phyloP scores from a whole-genome alignment of 805 yeast genomes.

The Candida patagonica region DNA sequence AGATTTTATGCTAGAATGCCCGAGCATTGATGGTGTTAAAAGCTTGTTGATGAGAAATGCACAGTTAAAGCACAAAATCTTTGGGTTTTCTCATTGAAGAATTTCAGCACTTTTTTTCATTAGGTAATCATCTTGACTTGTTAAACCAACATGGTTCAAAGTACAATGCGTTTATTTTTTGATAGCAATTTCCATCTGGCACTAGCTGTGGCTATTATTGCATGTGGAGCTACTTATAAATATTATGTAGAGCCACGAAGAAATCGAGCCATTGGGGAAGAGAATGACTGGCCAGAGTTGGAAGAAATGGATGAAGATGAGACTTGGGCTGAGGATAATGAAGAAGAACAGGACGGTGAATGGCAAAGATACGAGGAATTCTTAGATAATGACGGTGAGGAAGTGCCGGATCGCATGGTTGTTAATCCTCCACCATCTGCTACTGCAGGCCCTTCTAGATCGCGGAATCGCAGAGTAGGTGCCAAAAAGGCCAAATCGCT shows the following conservation, averaged over 20 bases:
- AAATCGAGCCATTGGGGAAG: neutral
- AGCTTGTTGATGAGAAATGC: too few relatives aligned
- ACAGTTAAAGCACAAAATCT: too few relatives aligned
- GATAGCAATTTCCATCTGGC: constrained; percentile 5
- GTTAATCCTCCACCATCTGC: constrained; percentile 4
- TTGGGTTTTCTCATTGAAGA: too few relatives aligned
- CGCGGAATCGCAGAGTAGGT: constrained; percentile 19
- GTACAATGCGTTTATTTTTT: constrained; percentile 1
- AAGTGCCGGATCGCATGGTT: constrained; percentile 3
- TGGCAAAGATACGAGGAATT: constrained; percentile 2
- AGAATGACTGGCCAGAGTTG: constrained; percentile 3
- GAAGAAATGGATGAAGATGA: constrained; percentile 8
- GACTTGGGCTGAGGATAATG: constrained; percentile 3
- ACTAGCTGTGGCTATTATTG: constrained; percentile 5
- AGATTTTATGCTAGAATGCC: neutral
- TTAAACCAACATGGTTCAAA: too few relatives aligned
- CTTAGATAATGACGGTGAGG: constrained; percentile 1
- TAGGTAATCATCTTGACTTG: too few relatives aligned
- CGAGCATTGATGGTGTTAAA: neutral
- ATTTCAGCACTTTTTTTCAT: too few relatives aligned
- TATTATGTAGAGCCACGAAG: neutral
- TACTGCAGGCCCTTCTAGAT: constrained; percentile 1
- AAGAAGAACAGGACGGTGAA: neutral
- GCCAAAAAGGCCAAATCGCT: constrained; percentile 27
- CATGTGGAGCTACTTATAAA: constrained; percentile 4